Evolutionary conservation across 2,329 filamentous ascomycete genomes (phyloP).

Genomic region (Fusarium tjaetaba): DNA sequence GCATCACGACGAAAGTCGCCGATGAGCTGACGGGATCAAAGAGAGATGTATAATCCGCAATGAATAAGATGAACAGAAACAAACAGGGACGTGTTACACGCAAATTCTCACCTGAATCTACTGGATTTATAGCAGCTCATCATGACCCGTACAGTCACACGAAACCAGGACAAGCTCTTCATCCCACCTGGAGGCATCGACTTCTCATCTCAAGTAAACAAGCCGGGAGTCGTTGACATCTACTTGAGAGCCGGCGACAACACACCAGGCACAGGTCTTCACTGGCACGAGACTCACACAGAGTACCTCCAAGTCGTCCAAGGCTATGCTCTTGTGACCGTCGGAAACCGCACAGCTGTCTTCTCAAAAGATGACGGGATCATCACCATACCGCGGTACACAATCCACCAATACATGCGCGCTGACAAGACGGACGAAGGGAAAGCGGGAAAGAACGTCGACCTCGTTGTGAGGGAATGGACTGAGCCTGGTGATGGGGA

Average conservation of each 20-base stretch:
- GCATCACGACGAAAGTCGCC: not conserved
- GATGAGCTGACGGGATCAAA: not conserved
- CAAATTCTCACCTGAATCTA: not conserved
- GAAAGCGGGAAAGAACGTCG: conserved; percentile 10
- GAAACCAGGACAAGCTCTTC: conserved; percentile 14
- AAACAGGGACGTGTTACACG: not conserved
- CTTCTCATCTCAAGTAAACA: not conserved
- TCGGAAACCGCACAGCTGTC: conserved; percentile 30
- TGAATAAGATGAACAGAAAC: rapidly evolving
- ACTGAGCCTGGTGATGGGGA: conserved; percentile 37
- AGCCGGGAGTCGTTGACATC: conserved; percentile 7
- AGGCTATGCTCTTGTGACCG: conserved; percentile 35
- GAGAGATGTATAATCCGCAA: rapidly evolving
- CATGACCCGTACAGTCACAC: conserved; percentile 18
- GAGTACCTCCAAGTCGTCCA: conserved; percentile 33
- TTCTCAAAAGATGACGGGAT: conserved; percentile 30
- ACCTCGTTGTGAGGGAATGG: conserved; percentile 36
- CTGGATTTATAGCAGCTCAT: not conserved
- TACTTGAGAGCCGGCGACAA: conserved; percentile 9
- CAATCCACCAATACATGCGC: conserved; percentile 33
- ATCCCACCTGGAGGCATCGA: conserved; percentile 17
- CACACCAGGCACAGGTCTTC: conserved; percentile 24
- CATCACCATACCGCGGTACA: conserved; percentile 34
- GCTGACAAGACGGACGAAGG: conserved; percentile 30
- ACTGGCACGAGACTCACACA: conserved; percentile 32